These are phyloP conservation scores for Alloascoidea hylecoeti DNA, from an alignment of 805 yeast genomes.

Conservation along the genomic window DNA sequence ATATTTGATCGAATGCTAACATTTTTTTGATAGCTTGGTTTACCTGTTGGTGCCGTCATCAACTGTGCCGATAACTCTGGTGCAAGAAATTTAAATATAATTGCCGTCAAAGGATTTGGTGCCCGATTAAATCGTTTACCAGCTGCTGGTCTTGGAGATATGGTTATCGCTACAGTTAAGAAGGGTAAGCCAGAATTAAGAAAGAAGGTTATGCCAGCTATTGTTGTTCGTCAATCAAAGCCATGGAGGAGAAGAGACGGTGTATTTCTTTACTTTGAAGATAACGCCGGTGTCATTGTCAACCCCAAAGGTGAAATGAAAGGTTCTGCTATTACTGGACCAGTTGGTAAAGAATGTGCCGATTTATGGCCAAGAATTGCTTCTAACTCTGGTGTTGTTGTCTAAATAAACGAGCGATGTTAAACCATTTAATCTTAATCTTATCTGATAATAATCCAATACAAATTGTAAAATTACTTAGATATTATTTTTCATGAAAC, in stretches of 20 bases:
- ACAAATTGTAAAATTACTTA: no score
- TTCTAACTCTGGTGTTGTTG: constrained; percentile 99
- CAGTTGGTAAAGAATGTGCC: constrained; percentile 99
- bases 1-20: no score
- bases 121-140: constrained; percentile 99
- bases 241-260: constrained; percentile 99
- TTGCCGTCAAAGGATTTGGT: constrained; percentile 98
- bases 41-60: constrained; percentile 98
- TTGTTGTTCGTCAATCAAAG: constrained; percentile 97
- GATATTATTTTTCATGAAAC: no score
- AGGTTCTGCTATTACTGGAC: constrained; percentile 99
- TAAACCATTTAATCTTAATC: no score
- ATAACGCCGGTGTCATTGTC: constrained; percentile 99
- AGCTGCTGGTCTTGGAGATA: constrained; percentile 99
- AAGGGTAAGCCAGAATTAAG: constrained; percentile 99
- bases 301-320: constrained; percentile 99
- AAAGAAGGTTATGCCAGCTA: constrained; percentile 99
- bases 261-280: constrained; percentile 98
- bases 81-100: constrained; percentile 97
- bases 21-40: constrained; percentile 72
- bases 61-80: constrained; percentile 99
- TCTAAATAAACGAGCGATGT: no score
- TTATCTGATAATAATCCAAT: no score
- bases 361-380: constrained; percentile 99
- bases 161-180: constrained; percentile 98